phyloP scores from a whole-genome alignment of 108 stramenopile species.

The Skeletonema grethae region DNA sequence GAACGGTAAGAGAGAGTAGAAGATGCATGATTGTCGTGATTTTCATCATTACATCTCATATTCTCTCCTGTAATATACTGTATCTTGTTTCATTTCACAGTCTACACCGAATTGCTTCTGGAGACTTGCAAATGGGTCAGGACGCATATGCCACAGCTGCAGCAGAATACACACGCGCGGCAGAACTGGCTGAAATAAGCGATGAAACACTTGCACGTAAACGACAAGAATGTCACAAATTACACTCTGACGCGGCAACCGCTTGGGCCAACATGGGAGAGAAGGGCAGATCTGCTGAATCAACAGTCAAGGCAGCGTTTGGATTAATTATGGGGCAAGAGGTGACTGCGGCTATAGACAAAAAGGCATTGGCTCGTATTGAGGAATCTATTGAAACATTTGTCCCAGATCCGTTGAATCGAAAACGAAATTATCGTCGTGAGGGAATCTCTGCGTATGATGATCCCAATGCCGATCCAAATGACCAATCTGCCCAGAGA shows the following conservation, averaged over 20 bases:
- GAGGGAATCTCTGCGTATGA: slow-evolving; percentile 69
- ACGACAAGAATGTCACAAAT: slow-evolving; percentile 61
- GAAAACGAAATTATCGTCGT: slow-evolving; percentile 72
- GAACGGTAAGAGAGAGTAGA: slow-evolving; percentile 31
- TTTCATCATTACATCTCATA: not conserved
- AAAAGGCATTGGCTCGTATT: slow-evolving; percentile 57
- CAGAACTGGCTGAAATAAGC: slow-evolving; percentile 55
- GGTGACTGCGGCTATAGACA: slow-evolving; percentile 36
- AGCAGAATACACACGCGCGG: slow-evolving; percentile 74
- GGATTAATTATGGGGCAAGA: slow-evolving; percentile 61
- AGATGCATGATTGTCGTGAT: no score
- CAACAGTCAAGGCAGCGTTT: slow-evolving; percentile 61
- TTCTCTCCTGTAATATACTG: not conserved
- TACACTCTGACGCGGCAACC: slow-evolving; percentile 65
- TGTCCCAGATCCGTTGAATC: slow-evolving; percentile 82
- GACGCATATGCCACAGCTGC: slow-evolving; percentile 81
- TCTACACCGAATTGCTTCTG: slow-evolving; percentile 68
- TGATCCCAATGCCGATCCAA: slow-evolving; percentile 31
- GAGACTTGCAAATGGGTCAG: slow-evolving; percentile 67
- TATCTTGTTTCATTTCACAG: slow-evolving; percentile 15
- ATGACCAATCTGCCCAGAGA: slow-evolving; percentile 30
- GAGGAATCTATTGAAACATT: slow-evolving; percentile 79
- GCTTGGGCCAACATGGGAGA: slow-evolving; percentile 74
- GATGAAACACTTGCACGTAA: slow-evolving; percentile 53
- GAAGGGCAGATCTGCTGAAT: slow-evolving; percentile 61